These are phyloP conservation scores for Paxillus ammoniavirescens DNA, from an alignment of 768 basidiomycete genomes.

Conservation along the genomic window DNA sequence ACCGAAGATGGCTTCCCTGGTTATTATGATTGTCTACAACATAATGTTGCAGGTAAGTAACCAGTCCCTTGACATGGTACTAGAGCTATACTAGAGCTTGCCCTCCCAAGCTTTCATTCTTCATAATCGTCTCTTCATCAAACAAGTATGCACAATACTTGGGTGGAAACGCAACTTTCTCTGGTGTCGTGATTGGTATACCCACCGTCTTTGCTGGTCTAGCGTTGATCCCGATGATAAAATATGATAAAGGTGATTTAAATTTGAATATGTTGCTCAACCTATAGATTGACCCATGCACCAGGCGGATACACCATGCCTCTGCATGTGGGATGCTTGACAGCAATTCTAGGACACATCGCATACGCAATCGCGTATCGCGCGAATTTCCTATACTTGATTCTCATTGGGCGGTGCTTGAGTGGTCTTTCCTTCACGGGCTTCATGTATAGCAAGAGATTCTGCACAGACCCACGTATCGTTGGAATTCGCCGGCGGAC, in stretches of 20 bases:
- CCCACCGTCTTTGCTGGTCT: constrained; percentile 63
- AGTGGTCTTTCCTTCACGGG: constrained; percentile 58
- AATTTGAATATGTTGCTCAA: not conserved
- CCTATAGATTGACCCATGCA: not conserved
- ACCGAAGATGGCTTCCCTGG: constrained; percentile 45
- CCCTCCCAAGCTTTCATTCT: constrained; percentile 56
- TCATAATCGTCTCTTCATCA: constrained; percentile 67
- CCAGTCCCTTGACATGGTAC: not conserved
- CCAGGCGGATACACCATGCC: constrained; percentile 55
- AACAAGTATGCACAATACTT: constrained; percentile 60
- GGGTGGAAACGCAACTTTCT: constrained; percentile 68
- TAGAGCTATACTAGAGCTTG: not conserved
- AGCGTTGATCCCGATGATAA: constrained; percentile 53
- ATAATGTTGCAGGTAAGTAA: constrained; percentile 43
- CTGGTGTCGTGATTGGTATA: constrained; percentile 65
- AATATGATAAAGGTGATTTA: constrained; percentile 50
- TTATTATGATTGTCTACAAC: constrained; percentile 44
- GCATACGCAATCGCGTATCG: constrained; percentile 62
- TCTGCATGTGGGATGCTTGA: constrained; percentile 51
- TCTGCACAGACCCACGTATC: constrained; percentile 64
- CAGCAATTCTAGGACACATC: constrained; percentile 54
- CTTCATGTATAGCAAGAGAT: constrained; percentile 69
- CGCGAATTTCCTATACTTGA: constrained; percentile 61
- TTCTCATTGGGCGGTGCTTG: constrained; percentile 68
- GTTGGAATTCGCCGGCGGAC: constrained; percentile 64